phyloP scores from a whole-genome alignment of 257 asterid genomes.

The Solanum pennellii region DNA sequence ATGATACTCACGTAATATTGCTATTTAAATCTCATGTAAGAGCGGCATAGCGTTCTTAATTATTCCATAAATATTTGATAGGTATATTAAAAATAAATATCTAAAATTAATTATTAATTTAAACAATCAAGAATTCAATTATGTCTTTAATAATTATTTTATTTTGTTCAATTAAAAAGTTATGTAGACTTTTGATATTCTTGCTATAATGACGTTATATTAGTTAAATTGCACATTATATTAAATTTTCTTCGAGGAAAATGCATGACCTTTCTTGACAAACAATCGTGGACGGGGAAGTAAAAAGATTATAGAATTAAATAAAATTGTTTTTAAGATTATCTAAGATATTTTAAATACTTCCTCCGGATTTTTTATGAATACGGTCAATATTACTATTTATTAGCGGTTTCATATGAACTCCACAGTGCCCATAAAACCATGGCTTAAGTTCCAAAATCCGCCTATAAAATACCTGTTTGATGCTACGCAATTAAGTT shows the following conservation, averaged over 20 bases:
- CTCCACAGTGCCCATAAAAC: neutral
- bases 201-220: too few species aligned
- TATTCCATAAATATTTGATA: too few species aligned
- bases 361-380: too few species aligned
- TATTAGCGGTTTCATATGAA: neutral
- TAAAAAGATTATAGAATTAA: too few species aligned
- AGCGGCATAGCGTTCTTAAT: neutral
- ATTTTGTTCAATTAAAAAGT: too few species aligned
- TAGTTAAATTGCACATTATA: fast-evolving
- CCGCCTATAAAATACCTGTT: neutral
- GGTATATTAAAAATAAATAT: fast-evolving
- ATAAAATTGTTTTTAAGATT: too few species aligned
- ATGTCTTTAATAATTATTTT: too few species aligned
- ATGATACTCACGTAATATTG: neutral
- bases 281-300: fast-evolving
- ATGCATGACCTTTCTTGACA: fast-evolving
- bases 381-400: neutral
- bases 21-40: neutral
- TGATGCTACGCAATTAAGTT: neutral
- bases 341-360: neutral
- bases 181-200: too few species aligned
- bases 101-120: too few species aligned
- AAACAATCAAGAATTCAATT: too few species aligned
- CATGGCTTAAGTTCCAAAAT: neutral
- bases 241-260: too few species aligned